Percentiles rank a stretch among this genome's conserved stretches.
Evolutionary conservation across 1,284 basidiomycete species (phyloP).

Genomic region (Ganoderma lucidum): DNA sequence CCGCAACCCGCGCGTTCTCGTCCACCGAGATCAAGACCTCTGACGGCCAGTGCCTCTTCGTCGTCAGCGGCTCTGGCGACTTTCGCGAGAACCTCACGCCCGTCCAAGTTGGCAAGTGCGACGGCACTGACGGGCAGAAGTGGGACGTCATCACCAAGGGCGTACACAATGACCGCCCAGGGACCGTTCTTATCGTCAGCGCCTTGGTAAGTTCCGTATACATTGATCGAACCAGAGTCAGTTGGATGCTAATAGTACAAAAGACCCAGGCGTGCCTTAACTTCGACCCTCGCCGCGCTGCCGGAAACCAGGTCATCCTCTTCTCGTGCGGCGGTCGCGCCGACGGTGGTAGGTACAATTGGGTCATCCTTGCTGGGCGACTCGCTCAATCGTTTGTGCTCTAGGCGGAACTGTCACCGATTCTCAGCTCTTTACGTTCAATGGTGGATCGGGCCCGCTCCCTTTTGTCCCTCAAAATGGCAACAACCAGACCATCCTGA

Average conservation of each 20-base stretch:
- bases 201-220: not conserved
- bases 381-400: not conserved
- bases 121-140: conserved; percentile 14
- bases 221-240: too few relatives aligned
- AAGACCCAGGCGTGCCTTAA: conserved; percentile 18
- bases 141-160: conserved; percentile 18
- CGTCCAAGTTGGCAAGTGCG: conserved; percentile 14
- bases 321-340: conserved; percentile 24
- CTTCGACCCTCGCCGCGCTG: conserved; percentile 20
- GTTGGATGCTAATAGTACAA: not conserved
- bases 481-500: conserved; percentile 11
- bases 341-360: conserved; percentile 11
- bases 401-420: conserved; percentile 16
- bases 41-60: conserved; percentile 16
- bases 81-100: conserved; percentile 20
- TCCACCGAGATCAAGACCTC: conserved; percentile 16
- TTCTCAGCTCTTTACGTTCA: conserved; percentile 21
- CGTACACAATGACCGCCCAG: conserved; percentile 15
- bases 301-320: conserved; percentile 15
- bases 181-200: conserved; percentile 14
- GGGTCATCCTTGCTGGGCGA: not conserved
- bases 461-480: conserved; percentile 15
- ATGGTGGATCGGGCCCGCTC: conserved; percentile 6
- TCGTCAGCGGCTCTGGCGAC: conserved; percentile 15
- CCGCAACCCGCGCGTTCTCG: conserved; percentile 14